Percentiles rank a stretch among this genome's conserved stretches.
Evolutionary conservation across 2,329 filamentous ascomycete genomes (phyloP).

Genomic region (Gremmenia infestans): DNA sequence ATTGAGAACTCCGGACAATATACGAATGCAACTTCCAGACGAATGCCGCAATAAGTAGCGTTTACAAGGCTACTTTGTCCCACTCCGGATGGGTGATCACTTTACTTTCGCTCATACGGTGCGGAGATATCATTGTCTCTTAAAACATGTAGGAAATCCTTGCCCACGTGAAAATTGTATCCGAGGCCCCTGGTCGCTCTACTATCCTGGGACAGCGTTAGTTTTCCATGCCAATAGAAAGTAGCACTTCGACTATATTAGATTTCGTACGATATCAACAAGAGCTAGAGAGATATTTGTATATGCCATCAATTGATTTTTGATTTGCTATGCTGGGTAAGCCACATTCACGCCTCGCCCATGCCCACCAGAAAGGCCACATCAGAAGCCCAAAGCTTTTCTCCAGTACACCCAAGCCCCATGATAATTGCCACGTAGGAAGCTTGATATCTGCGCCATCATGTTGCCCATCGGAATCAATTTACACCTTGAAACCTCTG

Average conservation of each 20-base stretch:
- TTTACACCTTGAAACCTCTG: conserved; percentile 99
- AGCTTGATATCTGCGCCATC: conserved; percentile 20
- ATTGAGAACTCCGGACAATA: conserved; percentile 5
- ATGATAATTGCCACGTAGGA: conserved; percentile 3
- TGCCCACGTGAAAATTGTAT: too few species aligned
- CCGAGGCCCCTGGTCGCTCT: too few species aligned
- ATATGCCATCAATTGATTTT: neutral
- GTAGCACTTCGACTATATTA: too few species aligned
- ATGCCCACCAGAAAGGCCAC: conserved; percentile 12
- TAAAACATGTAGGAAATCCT: too few species aligned
- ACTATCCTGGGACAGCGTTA: too few species aligned
- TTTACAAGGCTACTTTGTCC: too few species aligned
- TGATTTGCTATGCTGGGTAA: neutral
- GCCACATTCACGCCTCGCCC: conserved; percentile 15
- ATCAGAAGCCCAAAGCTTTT: conserved; percentile 6
- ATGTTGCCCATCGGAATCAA: conserved; percentile 12
- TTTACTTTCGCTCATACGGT: too few species aligned
- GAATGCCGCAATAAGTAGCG: neutral
- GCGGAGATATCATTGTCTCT: too few species aligned
- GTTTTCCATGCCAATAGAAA: too few species aligned
- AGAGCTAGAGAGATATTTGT: neutral
- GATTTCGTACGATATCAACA: too few species aligned
- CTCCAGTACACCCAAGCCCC: conserved; percentile 4
- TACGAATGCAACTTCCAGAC: neutral
- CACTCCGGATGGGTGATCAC: too few species aligned